Evolutionary conservation across 202 grass and related monocot genomes (phyloP).

Genomic region (Panicum hallii): DNA sequence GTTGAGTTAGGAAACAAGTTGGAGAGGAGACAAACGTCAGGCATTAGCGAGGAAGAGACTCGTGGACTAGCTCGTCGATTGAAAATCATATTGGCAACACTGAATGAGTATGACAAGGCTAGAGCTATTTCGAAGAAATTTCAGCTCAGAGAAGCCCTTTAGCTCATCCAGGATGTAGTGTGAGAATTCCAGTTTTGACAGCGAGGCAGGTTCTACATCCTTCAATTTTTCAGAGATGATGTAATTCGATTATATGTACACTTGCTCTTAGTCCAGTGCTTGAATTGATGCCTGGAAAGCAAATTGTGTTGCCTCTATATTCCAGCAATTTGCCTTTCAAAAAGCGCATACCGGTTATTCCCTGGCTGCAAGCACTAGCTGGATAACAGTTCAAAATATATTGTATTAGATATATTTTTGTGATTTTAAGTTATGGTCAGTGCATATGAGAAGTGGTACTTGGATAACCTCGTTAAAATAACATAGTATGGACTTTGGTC

Average conservation of each 20-base stretch:
- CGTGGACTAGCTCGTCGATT: slow-evolving; percentile 74
- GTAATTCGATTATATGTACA: slow-evolving; percentile 50
- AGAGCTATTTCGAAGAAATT: slow-evolving; percentile 77
- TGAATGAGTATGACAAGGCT: slow-evolving; percentile 91
- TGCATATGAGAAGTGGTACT: not conserved
- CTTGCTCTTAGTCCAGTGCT: slow-evolving; percentile 28
- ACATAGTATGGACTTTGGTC: not conserved
- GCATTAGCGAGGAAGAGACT: slow-evolving; percentile 68
- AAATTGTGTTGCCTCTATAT: slow-evolving; percentile 3
- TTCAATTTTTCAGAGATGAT: slow-evolving; percentile 33
- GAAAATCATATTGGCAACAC: slow-evolving; percentile 67
- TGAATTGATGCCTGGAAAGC: slow-evolving; percentile 6
- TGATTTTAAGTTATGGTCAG: not conserved
- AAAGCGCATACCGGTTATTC: not conserved
- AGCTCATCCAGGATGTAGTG: slow-evolving; percentile 36
- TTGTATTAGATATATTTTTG: not conserved
- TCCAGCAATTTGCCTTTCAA: not conserved
- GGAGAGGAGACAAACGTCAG: slow-evolving; percentile 59
- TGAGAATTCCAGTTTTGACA: slow-evolving; percentile 50
- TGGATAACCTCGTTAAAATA: not conserved
- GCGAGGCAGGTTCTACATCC: slow-evolving; percentile 42
- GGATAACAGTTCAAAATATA: not conserved
- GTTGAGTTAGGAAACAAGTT: slow-evolving; percentile 78
- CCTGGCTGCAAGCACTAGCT: not conserved
- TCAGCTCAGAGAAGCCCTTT: slow-evolving; percentile 91